Evolutionary conservation across 305 asterid genomes (phyloP), one percentile per base, ranked within the genome.

Genomic region (Ilex paraguariensis): DNA sequence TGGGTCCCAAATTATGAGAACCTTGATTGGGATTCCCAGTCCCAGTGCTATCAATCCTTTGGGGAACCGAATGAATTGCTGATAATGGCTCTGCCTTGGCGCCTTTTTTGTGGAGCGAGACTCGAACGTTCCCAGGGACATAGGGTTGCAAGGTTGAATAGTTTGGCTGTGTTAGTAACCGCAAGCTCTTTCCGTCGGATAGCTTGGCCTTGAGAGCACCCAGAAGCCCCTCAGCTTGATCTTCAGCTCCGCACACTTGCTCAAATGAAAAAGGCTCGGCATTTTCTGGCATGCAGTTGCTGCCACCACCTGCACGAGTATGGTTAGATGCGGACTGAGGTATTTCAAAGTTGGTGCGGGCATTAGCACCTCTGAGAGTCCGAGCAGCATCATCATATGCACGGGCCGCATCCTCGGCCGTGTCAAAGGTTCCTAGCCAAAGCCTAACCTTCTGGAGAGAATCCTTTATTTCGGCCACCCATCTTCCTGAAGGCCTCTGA

Each of bases 391-490:
- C 40, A 57, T 69, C 73, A 56, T 69, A 69, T 2, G 73, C 73
- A 39, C 64, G 57, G 51, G 73, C 73, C 16, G 73, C 73, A 49
- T 69, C 73, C 17, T 69, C 73, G 33, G 73, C 73, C 10, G 73
- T 69, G 60, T 69, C 73, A 16, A 69, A 69, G 7, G 73, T 69
- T 3, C 73, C 73, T 7, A 69, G 64, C 73, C 73, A 69, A 21
- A 69, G 68, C 60, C 73, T 48, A 8, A 69, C 73, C 39, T 69
- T 69, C 30, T 69, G 73, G 14, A 69, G 40, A 21, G 73, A 69
- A 31, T 69, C 73, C 56, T 69, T 69, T n/a, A 69, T 69, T 60
- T 69, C 73, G 4, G 73, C 73, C 12, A 68, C 73, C 73, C 73
- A 69, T 69, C 73, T 62, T n/a, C 73, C 73, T 2, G 68, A 69